phyloP scores from a whole-genome alignment of 371 early-diverging fungal species.

The Dinochytrium kinnereticum region DNA sequence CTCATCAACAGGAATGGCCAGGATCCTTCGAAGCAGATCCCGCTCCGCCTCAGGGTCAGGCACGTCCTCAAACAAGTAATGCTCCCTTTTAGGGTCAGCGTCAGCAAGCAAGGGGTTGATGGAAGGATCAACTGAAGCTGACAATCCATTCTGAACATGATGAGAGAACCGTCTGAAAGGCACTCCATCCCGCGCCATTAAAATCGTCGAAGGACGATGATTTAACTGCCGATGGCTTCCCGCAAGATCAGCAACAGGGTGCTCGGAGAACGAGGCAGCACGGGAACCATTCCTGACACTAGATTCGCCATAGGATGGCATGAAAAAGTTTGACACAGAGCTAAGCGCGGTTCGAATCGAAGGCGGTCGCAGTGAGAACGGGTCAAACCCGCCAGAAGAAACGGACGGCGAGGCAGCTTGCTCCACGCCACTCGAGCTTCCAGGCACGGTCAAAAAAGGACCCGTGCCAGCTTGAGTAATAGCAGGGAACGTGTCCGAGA shows the following conservation, averaged over 20 bases:
- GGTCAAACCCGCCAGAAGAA: neutral
- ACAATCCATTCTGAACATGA: neutral
- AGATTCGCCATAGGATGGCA: too few relatives aligned
- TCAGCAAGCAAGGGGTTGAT: constrained; percentile 22
- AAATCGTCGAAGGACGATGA: neutral
- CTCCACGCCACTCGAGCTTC: neutral
- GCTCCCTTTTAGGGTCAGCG: constrained; percentile 26
- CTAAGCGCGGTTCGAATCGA: neutral
- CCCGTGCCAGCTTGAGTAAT: neutral
- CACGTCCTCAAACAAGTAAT: constrained; percentile 16
- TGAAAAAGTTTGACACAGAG: neutral
- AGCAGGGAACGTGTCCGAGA: too few relatives aligned
- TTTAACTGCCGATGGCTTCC: too few relatives aligned
- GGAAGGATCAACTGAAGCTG: neutral
- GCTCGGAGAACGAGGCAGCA: too few relatives aligned
- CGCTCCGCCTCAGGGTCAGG: constrained; percentile 15
- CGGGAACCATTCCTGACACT: neutral
- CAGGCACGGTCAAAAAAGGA: neutral
- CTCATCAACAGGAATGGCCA: constrained; percentile 11
- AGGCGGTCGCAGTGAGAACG: neutral
- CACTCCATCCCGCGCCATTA: neutral
- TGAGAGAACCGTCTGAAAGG: neutral
- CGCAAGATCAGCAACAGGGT: too few relatives aligned
- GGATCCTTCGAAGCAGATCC: neutral
- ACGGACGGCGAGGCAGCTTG: neutral